A percentile compares a stretch with the other conserved stretches of the same genome.
Conservation (phyloP, 2,329 filamentous ascomycete species). For the Talaromyces pinophilus region DNA sequence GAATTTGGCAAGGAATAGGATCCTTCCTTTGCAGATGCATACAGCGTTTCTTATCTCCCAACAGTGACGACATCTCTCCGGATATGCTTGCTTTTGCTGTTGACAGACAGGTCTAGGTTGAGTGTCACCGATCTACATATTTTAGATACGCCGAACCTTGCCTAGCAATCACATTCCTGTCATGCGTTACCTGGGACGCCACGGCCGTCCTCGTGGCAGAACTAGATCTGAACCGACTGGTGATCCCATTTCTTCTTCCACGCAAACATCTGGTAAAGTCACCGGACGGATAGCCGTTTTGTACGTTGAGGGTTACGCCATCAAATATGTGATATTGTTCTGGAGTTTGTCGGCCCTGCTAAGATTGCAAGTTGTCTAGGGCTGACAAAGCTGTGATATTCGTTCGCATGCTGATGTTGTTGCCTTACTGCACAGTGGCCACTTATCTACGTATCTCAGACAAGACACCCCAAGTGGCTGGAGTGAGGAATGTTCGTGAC, state of each 20-base stretch:
- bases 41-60: neutral
- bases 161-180: conserved; percentile 14
- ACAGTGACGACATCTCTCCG: conserved; percentile 8
- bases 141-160: conserved; percentile 2
- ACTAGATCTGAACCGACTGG: neutral
- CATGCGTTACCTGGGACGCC: conserved; percentile 9
- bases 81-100: neutral
- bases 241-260: neutral
- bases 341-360: neutral
- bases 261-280: neutral
- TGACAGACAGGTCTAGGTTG: neutral
- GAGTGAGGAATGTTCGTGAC: conserved; percentile 18
- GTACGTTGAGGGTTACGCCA: neutral
- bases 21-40: neutral
- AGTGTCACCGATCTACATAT: neutral
- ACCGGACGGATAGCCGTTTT: neutral
- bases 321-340: neutral
- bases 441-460: neutral
- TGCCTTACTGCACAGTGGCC: conserved; percentile 1
- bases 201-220: conserved; percentile 14
- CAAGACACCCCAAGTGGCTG: neutral
- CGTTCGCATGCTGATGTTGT: neutral
- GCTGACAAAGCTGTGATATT: neutral
- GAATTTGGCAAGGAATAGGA: neutral
- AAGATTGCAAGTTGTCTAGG: neutral